phyloP scores from a whole-genome alignment of 2,329 filamentous ascomycete genomes.

The Cladosporium sp. region DNA sequence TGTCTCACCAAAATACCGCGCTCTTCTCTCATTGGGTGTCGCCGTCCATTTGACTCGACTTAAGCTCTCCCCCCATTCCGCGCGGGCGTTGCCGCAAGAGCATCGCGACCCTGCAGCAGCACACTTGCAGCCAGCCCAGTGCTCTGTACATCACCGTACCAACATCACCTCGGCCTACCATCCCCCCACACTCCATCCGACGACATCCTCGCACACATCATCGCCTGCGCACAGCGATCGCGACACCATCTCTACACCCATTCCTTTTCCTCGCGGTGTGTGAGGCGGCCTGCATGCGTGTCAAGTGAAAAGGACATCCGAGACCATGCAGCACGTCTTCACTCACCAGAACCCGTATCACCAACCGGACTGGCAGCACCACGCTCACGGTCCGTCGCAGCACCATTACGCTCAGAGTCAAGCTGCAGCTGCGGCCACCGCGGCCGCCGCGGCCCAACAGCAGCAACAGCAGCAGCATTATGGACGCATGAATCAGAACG shows the following conservation, averaged over 20 bases:
- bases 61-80: background rate
- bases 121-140: conserved; percentile 9
- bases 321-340: conserved; percentile 54
- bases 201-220: background rate
- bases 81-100: conserved; percentile 3
- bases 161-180: conserved; percentile 5
- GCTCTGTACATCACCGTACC: conserved; percentile 6
- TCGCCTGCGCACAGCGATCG: background rate
- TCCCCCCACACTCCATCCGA: background rate
- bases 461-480: conserved; percentile 33
- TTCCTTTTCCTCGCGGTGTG: conserved; percentile 2
- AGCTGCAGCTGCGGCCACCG: conserved; percentile 46
- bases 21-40: too few species aligned
- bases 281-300: conserved; percentile 12
- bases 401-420: conserved; percentile 34
- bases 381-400: conserved; percentile 37
- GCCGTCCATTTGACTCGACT: background rate
- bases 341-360: conserved; percentile 56
- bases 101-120: conserved; percentile 3
- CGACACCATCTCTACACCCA: background rate
- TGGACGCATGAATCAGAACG: conserved; percentile 48
- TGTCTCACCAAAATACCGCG: background rate
- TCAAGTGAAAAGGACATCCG: conserved; percentile 8
- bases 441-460: conserved; percentile 35
- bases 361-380: conserved; percentile 65